phyloP scores from a whole-genome alignment of 768 basidiomycete species.

The Amanita phalloides region DNA sequence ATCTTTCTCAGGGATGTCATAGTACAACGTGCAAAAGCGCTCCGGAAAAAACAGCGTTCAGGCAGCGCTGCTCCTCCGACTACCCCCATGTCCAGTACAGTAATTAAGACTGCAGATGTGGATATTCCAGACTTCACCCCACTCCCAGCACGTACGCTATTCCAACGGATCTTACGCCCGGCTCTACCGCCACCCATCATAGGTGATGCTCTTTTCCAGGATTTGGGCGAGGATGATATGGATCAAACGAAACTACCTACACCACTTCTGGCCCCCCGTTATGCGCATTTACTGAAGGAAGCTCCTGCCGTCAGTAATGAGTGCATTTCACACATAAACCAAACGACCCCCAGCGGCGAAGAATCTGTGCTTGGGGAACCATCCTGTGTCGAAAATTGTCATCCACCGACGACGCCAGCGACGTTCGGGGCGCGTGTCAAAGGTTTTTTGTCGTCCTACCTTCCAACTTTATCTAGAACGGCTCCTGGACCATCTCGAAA shows the following conservation, averaged over 20 bases:
- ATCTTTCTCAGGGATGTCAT: constrained; percentile 34
- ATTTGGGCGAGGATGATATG: constrained; percentile 11
- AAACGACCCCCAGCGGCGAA: background rate
- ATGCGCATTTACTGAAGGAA: constrained; percentile 48
- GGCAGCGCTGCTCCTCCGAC: constrained; percentile 50
- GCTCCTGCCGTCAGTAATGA: constrained; percentile 17
- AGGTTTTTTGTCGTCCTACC: constrained; percentile 51
- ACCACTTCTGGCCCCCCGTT: constrained; percentile 37
- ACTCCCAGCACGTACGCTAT: constrained; percentile 20
- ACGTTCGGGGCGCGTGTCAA: constrained; percentile 42
- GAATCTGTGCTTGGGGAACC: background rate
- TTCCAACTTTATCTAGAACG: constrained; percentile 37
- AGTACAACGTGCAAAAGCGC: constrained; percentile 37
- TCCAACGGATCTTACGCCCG: constrained; percentile 15
- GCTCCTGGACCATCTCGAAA: constrained; percentile 14
- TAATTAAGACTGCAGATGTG: constrained; percentile 16
- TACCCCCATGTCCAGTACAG: constrained; percentile 18
- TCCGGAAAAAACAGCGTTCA: constrained; percentile 49
- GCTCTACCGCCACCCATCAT: constrained; percentile 14
- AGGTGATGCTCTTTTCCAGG: constrained; percentile 22
- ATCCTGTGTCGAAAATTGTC: background rate
- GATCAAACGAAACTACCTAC: constrained; percentile 20
- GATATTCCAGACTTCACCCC: constrained; percentile 47
- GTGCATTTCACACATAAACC: background rate
- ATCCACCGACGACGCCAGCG: constrained; percentile 8